Evolutionary conservation across 2,329 filamentous ascomycete genomes (phyloP), one percentile per base, ranked within the genome.

Genomic region (Apiospora koreana): DNA sequence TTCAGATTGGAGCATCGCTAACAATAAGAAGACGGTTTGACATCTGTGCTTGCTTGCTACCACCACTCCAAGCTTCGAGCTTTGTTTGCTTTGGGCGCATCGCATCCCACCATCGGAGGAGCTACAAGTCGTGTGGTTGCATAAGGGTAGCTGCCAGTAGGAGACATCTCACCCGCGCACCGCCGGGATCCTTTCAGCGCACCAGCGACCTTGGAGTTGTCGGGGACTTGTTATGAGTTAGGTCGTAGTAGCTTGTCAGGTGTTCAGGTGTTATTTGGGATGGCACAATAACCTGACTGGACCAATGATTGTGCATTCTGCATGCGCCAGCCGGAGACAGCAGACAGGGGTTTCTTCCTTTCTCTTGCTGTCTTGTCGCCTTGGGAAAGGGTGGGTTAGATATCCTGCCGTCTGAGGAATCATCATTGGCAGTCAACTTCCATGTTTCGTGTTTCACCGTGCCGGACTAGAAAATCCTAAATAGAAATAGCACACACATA

Each of bases 401-500:
- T 66, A 66, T 45, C 14, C 41, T 31, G 42, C 64, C 42, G 64
- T 45, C 64, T 45, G 38, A 45, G 38, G 64, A 45, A 66, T 25
- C 64, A 66, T 66, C 64, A 66, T 45, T 66, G 64, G 64, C 41
- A 42, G 38, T 66, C 64, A 41, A 66, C 38, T 66, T 66, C 64
- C 64, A 66, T 66, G 64, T 45, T 66, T 31, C 64, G 64, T 45
- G 64, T 66, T 66, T 66, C 64, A 66, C 64, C 64, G 64, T 66
- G 64, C 64, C 64, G 64, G 64, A 31, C 64, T 66, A 66, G 64
- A 66, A 62, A 62, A 62, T 62, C 54, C 31, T 62, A 62, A 62
- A 62, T 62, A 62, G 54, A 38, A 62, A 62, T 38, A 62, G 54
- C 54, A n/a, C 50, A 12, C 50, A 31, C 28, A 18, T 16, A 35